Evolutionary conservation across 2,329 filamentous ascomycete species (phyloP).

Genomic region (Pseudogymnoascus sp.): DNA sequence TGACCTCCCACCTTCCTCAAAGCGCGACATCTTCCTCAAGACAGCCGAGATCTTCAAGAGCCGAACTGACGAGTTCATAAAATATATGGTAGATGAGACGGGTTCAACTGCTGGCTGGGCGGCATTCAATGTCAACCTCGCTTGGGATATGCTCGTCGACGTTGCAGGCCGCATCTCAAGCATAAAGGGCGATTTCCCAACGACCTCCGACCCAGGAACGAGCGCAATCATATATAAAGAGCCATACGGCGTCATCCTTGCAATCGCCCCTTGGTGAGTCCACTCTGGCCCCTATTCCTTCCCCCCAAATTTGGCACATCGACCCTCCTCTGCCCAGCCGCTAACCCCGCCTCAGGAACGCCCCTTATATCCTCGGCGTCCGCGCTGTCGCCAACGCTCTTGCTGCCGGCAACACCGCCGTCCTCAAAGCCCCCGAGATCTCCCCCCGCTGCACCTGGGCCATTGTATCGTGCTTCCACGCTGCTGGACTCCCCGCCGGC

Average conservation of each 20-base stretch:
- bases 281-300: background rate
- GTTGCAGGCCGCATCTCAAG: slow-evolving; percentile 35
- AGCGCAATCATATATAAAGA: slow-evolving; percentile 63
- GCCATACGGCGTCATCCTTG: slow-evolving; percentile 71
- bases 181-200: slow-evolving; percentile 32
- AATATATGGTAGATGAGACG: slow-evolving; percentile 50
- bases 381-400: slow-evolving; percentile 56
- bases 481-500: slow-evolving; percentile 70
- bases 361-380: slow-evolving; percentile 47
- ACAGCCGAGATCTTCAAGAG: slow-evolving; percentile 57
- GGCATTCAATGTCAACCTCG: slow-evolving; percentile 36
- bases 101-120: slow-evolving; percentile 33
- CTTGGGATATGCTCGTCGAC: slow-evolving; percentile 35
- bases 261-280: slow-evolving; percentile 71
- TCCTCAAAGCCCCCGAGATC: slow-evolving; percentile 66
- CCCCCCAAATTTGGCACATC: background rate
- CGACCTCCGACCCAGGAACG: slow-evolving; percentile 38
- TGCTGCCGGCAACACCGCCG: slow-evolving; percentile 69
- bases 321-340: background rate
- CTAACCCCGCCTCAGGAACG: slow-evolving; percentile 40
- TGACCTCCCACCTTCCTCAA: slow-evolving; percentile 49
- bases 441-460: slow-evolving; percentile 58
- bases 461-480: slow-evolving; percentile 56
- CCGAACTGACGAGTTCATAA: slow-evolving; percentile 52
- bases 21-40: slow-evolving; percentile 63